Evolutionary conservation across 2,329 filamentous ascomycete genomes (phyloP).

Genomic region (Lasiodiplodia hormozganensis): DNA sequence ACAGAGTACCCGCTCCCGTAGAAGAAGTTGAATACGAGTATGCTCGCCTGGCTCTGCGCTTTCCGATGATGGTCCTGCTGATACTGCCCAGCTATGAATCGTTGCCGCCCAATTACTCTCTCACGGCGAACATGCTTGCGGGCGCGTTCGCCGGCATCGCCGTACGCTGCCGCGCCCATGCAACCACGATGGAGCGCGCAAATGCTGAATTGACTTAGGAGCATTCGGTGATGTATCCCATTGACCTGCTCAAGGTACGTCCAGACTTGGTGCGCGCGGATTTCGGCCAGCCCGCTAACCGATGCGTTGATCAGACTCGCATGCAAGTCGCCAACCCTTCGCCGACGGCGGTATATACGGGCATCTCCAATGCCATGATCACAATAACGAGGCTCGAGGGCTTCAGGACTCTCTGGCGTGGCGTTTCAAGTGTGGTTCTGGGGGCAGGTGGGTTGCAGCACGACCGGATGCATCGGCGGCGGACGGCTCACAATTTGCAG

Average conservation of each 20-base stretch:
- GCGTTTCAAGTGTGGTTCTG: constrained; percentile 93
- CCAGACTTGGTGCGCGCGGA: background rate
- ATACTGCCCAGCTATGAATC: constrained; percentile 76
- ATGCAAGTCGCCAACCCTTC: constrained; percentile 95
- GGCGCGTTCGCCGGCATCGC: constrained; percentile 97
- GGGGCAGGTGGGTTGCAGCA: constrained; percentile 73
- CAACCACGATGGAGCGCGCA: constrained; percentile 29
- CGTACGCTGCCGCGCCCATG: constrained; percentile 60
- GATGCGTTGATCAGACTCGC: constrained; percentile 70
- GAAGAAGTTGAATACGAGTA: constrained; percentile 52
- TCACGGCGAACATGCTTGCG: constrained; percentile 92
- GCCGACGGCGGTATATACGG: constrained; percentile 81
- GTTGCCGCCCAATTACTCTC: constrained; percentile 91
- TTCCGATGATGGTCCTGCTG: constrained; percentile 33
- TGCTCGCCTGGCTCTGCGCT: constrained; percentile 31
- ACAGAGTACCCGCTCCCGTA: constrained; percentile 41
- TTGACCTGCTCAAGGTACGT: constrained; percentile 94
- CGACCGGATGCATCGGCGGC: background rate
- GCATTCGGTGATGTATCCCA: constrained; percentile 98
- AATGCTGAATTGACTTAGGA: constrained; percentile 65
- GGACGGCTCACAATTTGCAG: constrained; percentile 57
- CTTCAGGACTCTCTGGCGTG: constrained; percentile 90
- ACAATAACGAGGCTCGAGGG: constrained; percentile 92
- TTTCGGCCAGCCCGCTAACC: background rate
- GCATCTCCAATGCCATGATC: constrained; percentile 89